Percentiles rank a stretch among this genome's conserved stretches.
phyloP scores from a whole-genome alignment of 2,329 filamentous ascomycete genomes.

The Hansfordia pulvinata region DNA sequence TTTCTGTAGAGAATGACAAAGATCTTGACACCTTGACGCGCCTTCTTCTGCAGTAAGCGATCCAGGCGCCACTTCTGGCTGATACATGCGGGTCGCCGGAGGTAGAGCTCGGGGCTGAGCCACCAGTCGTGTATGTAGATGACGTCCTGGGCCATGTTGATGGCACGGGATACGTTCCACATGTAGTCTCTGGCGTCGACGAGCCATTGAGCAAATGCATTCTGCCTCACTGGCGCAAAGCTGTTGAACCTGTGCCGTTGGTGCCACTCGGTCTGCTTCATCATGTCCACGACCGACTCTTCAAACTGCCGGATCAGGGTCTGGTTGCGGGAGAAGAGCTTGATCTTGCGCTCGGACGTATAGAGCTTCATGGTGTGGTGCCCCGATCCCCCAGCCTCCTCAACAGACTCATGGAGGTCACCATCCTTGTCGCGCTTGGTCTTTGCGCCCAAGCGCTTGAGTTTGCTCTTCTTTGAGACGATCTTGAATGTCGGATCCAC shows the following conservation, averaged over 20 bases:
- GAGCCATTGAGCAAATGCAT: conserved; percentile 88
- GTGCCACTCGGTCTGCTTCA: conserved; percentile 69
- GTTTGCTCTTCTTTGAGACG: conserved; percentile 53
- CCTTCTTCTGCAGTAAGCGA: conserved; percentile 83
- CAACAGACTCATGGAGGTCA: conserved; percentile 8
- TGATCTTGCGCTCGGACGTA: conserved; percentile 86
- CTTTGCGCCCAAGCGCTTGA: conserved; percentile 39
- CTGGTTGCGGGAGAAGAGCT: conserved; percentile 82
- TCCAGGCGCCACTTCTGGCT: conserved; percentile 97
- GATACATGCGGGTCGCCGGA: conserved; percentile 85
- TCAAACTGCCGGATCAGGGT: conserved; percentile 84
- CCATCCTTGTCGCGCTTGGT: conserved; percentile 49
- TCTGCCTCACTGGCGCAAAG: conserved; percentile 78
- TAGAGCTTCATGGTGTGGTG: conserved; percentile 81
- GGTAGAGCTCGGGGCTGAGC: conserved; percentile 90
- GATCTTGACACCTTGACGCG: conserved; percentile 88
- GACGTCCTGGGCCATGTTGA: conserved; percentile 93
- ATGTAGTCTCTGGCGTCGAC: conserved; percentile 96
- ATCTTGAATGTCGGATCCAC: conserved; percentile 81
- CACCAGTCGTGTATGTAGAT: conserved; percentile 99
- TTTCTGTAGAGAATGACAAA: conserved; percentile 98
- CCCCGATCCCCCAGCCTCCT: conserved; percentile 21
- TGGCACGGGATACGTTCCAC: conserved; percentile 97
- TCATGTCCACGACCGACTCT: conserved; percentile 81
- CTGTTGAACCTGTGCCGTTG: conserved; percentile 78